These are phyloP conservation scores for Geotrichum reessii DNA, from an alignment of 1,139 yeast species.

Conservation along the genomic window DNA sequence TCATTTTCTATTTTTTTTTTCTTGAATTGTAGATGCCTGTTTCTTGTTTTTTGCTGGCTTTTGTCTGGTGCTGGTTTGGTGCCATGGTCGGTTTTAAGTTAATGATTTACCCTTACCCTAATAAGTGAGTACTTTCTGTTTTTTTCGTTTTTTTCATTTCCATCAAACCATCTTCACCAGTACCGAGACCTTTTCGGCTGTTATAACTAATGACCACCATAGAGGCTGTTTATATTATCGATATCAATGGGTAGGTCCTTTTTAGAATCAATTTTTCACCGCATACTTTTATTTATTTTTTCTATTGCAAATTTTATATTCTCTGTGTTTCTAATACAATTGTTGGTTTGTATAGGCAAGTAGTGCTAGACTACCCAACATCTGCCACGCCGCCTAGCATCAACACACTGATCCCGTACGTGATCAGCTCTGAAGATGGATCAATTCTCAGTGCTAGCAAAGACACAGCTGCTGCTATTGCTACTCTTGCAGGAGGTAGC, in stretches of 20 bases:
- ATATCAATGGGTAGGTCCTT: constrained; percentile 44
- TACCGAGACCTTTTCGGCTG: neutral
- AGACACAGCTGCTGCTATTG: neutral
- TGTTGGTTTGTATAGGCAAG: constrained; percentile 32
- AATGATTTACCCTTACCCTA: constrained; percentile 1
- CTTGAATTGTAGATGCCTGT: neutral
- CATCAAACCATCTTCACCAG: neutral
- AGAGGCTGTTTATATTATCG: constrained; percentile 64
- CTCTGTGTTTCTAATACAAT: neutral
- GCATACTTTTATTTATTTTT: no score
- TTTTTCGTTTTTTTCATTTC: neutral
- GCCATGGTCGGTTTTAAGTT: neutral
- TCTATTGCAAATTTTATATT: neutral
- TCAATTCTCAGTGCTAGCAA: constrained; percentile 6
- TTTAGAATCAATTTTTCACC: no score
- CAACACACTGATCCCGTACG: constrained; percentile 38
- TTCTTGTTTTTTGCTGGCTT: neutral
- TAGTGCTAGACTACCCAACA: constrained; percentile 55
- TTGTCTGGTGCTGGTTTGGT: neutral
- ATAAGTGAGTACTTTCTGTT: neutral
- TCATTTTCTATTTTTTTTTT: neutral
- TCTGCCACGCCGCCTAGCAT: constrained; percentile 49
- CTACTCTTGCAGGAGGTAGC: neutral
- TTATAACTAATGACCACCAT: constrained; percentile 38
- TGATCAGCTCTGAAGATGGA: constrained; percentile 23